Percentiles rank a stretch among this genome's conserved stretches.
Evolutionary conservation across 805 yeast genomes (phyloP).

Genomic region (Candida silvicultrix): DNA sequence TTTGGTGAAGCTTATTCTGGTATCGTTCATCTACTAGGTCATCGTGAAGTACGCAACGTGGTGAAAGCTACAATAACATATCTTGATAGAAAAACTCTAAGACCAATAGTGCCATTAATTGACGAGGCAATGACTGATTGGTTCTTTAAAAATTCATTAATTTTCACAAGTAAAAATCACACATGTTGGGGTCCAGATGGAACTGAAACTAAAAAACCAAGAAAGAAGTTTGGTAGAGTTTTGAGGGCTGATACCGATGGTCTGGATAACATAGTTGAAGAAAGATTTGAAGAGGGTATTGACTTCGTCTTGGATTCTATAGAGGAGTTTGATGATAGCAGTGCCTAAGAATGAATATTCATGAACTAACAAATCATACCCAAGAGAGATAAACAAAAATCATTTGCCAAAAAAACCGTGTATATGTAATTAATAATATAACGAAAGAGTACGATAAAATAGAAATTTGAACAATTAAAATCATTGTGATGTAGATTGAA

Average conservation of each 20-base stretch:
- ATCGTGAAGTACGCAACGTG: slow-evolving; percentile 58
- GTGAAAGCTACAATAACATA: slow-evolving; percentile 69
- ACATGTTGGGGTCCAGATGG: slow-evolving; percentile 68
- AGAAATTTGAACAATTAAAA: too few relatives aligned
- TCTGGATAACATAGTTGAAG: slow-evolving; percentile 68
- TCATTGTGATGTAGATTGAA: too few relatives aligned
- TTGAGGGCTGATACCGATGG: slow-evolving; percentile 68
- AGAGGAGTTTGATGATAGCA: slow-evolving; percentile 50
- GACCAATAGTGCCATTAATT: slow-evolving; percentile 76
- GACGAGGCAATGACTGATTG: slow-evolving; percentile 90
- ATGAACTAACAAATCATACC: not conserved
- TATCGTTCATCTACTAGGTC: slow-evolving; percentile 81
- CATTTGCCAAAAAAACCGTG: not conserved
- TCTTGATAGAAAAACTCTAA: slow-evolving; percentile 60
- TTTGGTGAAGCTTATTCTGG: slow-evolving; percentile 88
- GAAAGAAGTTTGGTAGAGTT: slow-evolving; percentile 90
- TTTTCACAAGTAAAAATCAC: slow-evolving; percentile 71
- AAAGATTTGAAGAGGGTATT: slow-evolving; percentile 77
- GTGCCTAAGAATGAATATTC: too few relatives aligned
- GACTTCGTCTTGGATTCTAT: slow-evolving; percentile 78
- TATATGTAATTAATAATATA: too few relatives aligned
- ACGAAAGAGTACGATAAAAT: not conserved
- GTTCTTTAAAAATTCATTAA: slow-evolving; percentile 81
- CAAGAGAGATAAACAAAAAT: not conserved
- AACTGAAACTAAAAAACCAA: slow-evolving; percentile 57